phyloP scores from a whole-genome alignment of 176 grass and related monocot genomes.

The Themeda triandra region DNA sequence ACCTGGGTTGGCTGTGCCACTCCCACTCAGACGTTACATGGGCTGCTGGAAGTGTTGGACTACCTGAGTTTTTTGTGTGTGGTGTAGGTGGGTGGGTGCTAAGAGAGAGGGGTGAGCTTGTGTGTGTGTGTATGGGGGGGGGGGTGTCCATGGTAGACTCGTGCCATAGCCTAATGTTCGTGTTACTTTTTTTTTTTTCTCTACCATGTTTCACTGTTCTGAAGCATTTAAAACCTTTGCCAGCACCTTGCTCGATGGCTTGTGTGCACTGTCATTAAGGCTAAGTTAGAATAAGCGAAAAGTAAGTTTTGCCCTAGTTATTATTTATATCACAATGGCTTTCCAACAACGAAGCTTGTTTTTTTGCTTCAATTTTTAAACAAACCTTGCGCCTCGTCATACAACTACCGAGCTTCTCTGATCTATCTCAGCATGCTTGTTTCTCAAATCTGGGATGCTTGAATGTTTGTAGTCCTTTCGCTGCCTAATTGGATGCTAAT shows the following conservation, averaged over 20 bases:
- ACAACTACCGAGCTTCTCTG: neutral
- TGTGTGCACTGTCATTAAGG: neutral
- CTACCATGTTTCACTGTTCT: neutral
- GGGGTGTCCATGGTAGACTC: neutral
- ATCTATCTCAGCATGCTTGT: neutral
- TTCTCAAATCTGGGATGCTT: constrained; percentile 19
- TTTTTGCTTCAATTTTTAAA: neutral
- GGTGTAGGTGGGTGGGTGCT: too few species aligned
- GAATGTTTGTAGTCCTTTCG: neutral
- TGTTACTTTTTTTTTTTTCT: neutral
- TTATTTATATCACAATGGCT: neutral
- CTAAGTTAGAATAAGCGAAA: neutral
- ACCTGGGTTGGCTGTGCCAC: neutral
- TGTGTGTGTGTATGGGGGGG: too few species aligned
- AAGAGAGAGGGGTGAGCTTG: too few species aligned
- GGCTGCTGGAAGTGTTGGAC: neutral
- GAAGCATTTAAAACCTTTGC: neutral
- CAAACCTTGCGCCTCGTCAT: neutral
- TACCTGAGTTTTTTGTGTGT: too few species aligned
- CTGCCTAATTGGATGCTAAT: neutral
- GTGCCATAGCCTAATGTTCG: neutral
- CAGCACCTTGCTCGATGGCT: neutral
- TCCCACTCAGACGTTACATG: neutral
- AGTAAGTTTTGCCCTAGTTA: neutral
- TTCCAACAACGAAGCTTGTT: neutral